Percentiles rank a stretch among this genome's conserved stretches.
phyloP scores from a whole-genome alignment of 2,329 filamentous ascomycete genomes.

The Peltaster fructicola region DNA sequence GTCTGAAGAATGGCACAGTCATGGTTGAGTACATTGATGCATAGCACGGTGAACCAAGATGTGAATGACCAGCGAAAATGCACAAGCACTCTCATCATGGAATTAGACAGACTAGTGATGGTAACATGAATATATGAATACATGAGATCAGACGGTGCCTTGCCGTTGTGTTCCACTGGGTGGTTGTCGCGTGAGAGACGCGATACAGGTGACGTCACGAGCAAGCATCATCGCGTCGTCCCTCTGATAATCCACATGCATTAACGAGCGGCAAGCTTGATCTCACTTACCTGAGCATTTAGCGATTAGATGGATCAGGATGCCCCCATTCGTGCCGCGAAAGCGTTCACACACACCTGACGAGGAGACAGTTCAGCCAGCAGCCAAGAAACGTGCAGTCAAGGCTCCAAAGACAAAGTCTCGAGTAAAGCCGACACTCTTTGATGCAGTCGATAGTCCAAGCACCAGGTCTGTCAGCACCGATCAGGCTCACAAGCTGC shows the following conservation, averaged over 20 bases:
- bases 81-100: not conserved
- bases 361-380: slow-evolving; percentile 16
- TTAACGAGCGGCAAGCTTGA: too few relatives aligned
- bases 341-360: slow-evolving; percentile 43
- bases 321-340: slow-evolving; percentile 52
- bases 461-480: slow-evolving; percentile 11
- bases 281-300: too few relatives aligned
- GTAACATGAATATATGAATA: too few relatives aligned
- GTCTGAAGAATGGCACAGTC: slow-evolving; percentile 79
- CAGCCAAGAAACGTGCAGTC: slow-evolving; percentile 17
- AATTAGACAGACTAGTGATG: too few relatives aligned
- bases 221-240: too few relatives aligned
- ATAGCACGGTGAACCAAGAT: slow-evolving; percentile 1
- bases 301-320: too few relatives aligned
- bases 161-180: too few relatives aligned
- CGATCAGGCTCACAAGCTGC: slow-evolving; percentile 18
- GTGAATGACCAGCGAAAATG: not conserved
- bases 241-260: too few relatives aligned
- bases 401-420: slow-evolving; percentile 8
- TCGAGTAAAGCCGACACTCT: slow-evolving; percentile 23
- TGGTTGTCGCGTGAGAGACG: too few relatives aligned
- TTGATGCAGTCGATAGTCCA: slow-evolving; percentile 26
- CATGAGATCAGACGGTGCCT: too few relatives aligned
- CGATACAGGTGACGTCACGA: too few relatives aligned
- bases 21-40: slow-evolving; percentile 66